Percentiles rank a stretch among this genome's conserved stretches.
These are phyloP conservation scores for Candida gigantensis DNA, from an alignment of 1,139 yeast species.

Conservation along the genomic window DNA sequence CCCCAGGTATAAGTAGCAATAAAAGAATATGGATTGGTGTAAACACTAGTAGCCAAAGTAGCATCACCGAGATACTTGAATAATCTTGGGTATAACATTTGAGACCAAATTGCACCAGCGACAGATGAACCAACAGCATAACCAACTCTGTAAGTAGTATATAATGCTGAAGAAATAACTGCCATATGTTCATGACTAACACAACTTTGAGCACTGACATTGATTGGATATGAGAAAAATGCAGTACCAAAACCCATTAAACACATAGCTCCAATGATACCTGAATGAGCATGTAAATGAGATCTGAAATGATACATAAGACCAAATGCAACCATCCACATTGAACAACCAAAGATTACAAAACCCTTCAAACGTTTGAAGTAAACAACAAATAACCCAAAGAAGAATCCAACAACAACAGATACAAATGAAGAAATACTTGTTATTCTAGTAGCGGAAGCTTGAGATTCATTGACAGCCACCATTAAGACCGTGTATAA, in stretches of 20 bases:
- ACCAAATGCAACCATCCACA: slow-evolving; percentile 41
- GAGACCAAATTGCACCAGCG: slow-evolving; percentile 44
- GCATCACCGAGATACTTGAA: slow-evolving; percentile 20
- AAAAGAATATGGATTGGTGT: slow-evolving; percentile 29
- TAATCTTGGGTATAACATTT: slow-evolving; percentile 23
- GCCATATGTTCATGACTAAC: slow-evolving; percentile 43
- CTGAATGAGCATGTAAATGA: slow-evolving; percentile 27
- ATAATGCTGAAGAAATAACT: slow-evolving; percentile 32
- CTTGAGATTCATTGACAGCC: slow-evolving; percentile 31
- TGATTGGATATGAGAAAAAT: slow-evolving; percentile 37
- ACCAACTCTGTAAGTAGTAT: slow-evolving; percentile 37
- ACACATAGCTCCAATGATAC: slow-evolving; percentile 36
- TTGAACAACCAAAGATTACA: slow-evolving; percentile 32
- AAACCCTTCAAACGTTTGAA: slow-evolving; percentile 33
- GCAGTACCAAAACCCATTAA: slow-evolving; percentile 40
- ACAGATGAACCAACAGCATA: slow-evolving; percentile 37
- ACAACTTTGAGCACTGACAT: slow-evolving; percentile 34
- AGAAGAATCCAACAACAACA: slow-evolving; percentile 32
- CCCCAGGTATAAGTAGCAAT: slow-evolving; percentile 32
- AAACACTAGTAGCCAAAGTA: slow-evolving; percentile 29
- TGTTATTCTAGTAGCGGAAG: slow-evolving; percentile 39
- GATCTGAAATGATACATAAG: slow-evolving; percentile 36
- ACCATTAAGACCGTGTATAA: slow-evolving; percentile 38
- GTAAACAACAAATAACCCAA: slow-evolving; percentile 33
- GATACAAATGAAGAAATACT: slow-evolving; percentile 36